phyloP scores from a whole-genome alignment of 2,329 filamentous ascomycete species.

The Teratosphaeria viscida region DNA sequence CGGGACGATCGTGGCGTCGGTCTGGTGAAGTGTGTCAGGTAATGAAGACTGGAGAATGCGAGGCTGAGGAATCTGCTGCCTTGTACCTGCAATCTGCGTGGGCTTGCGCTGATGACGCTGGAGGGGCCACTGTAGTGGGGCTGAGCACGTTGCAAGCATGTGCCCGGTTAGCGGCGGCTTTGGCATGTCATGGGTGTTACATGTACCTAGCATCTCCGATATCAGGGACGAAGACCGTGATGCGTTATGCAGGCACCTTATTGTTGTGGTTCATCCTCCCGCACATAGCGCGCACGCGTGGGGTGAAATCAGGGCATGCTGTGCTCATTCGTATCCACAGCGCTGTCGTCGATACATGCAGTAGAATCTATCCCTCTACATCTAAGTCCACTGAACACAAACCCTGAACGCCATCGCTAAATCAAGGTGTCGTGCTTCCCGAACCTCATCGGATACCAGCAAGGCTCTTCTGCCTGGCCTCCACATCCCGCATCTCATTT shows the following conservation, averaged over 20 bases:
- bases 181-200: background rate
- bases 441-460: background rate
- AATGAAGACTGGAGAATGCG: background rate
- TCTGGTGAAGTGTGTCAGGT: background rate
- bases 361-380: no score
- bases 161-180: background rate
- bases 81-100: background rate
- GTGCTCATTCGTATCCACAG: no score
- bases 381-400: background rate
- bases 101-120: background rate
- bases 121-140: background rate
- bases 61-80: background rate
- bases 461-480: conserved; percentile 27
- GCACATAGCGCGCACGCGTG: background rate
- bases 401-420: background rate
- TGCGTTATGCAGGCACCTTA: background rate
- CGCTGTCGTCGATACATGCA: no score
- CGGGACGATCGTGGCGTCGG: no score
- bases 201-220: background rate
- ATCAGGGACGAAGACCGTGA: background rate
- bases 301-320: no score
- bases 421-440: background rate
- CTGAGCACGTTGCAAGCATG: background rate
- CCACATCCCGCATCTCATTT: conserved; percentile 56
- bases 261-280: background rate